phyloP scores from a whole-genome alignment of 257 asterid genomes.

The Oldenlandia corymbosa region DNA sequence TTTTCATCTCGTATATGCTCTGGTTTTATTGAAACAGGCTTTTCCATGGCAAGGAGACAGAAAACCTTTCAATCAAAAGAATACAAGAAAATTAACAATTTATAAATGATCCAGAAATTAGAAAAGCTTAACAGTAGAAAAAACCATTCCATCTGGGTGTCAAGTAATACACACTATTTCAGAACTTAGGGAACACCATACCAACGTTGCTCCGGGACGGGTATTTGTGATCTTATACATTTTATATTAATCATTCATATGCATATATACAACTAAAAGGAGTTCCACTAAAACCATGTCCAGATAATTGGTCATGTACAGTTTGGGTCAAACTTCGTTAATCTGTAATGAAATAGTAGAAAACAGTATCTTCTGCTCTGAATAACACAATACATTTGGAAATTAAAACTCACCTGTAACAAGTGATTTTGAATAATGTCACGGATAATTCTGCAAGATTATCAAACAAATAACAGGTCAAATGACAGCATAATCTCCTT shows the following conservation, averaged over 20 bases:
- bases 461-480: not conserved
- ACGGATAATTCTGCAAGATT: constrained; percentile 71
- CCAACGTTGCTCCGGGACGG: not conserved
- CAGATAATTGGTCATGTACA: not conserved
- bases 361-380: too few species aligned
- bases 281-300: not conserved
- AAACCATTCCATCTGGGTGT: not conserved
- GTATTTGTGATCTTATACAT: not conserved
- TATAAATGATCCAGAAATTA: not conserved
- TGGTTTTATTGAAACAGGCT: constrained; percentile 73
- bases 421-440: constrained; percentile 93
- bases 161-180: not conserved
- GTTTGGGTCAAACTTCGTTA: not conserved
- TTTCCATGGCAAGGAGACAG: constrained; percentile 95
- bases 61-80: constrained; percentile 48
- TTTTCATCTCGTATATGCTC: constrained; percentile 92
- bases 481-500: too few species aligned
- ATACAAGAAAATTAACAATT: constrained; percentile 4
- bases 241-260: not conserved
- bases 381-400: too few species aligned
- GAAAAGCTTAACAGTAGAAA: not conserved
- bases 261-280: not conserved
- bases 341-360: not conserved
- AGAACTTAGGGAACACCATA: not conserved
- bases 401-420: constrained; percentile 60